phyloP scores from a whole-genome alignment of 2,329 filamentous ascomycete species.

The Penicillium sp. region DNA sequence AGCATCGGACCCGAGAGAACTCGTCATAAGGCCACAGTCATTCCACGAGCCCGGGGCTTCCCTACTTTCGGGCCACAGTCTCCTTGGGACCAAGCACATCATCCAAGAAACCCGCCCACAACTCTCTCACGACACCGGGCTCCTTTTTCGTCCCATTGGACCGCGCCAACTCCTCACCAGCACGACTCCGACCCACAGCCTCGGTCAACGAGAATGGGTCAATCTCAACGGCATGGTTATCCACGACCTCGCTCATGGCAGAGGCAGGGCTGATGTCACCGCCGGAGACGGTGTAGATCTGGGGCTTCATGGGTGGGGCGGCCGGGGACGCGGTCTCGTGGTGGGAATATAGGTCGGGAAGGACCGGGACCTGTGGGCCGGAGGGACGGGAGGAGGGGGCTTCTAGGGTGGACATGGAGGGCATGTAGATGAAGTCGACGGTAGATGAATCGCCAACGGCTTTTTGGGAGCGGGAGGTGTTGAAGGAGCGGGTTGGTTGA shows the following conservation, averaged over 20 bases:
- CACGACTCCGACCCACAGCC: slow-evolving; percentile 44
- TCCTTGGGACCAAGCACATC: slow-evolving; percentile 41
- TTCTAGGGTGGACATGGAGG: slow-evolving; percentile 51
- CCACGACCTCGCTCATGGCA: slow-evolving; percentile 60
- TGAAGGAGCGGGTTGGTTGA: slow-evolving; percentile 55
- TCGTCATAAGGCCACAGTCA: slow-evolving; percentile 10
- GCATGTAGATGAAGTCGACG: slow-evolving; percentile 65
- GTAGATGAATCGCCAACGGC: slow-evolving; percentile 60
- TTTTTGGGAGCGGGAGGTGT: slow-evolving; percentile 60
- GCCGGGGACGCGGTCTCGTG: slow-evolving; percentile 25
- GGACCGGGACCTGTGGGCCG: slow-evolving; percentile 53
- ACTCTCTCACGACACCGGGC: slow-evolving; percentile 34
- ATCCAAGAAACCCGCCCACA: slow-evolving; percentile 41
- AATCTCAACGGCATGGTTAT: slow-evolving; percentile 58
- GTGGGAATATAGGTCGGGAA: slow-evolving; percentile 44
- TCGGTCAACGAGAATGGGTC: slow-evolving; percentile 60
- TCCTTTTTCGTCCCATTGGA: slow-evolving; percentile 32
- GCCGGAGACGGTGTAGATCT: slow-evolving; percentile 54
- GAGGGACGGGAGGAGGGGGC: slow-evolving; percentile 32
- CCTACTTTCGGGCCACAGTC: slow-evolving; percentile 22
- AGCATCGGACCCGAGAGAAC: slow-evolving; percentile 11
- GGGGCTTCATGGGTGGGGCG: slow-evolving; percentile 52
- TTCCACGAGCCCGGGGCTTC: neutral
- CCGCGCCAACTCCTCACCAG: slow-evolving; percentile 39
- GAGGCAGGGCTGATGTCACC: slow-evolving; percentile 49